Evolutionary conservation across 2,329 filamentous ascomycete species (phyloP).

Genomic region (Cercospora citrullina): DNA sequence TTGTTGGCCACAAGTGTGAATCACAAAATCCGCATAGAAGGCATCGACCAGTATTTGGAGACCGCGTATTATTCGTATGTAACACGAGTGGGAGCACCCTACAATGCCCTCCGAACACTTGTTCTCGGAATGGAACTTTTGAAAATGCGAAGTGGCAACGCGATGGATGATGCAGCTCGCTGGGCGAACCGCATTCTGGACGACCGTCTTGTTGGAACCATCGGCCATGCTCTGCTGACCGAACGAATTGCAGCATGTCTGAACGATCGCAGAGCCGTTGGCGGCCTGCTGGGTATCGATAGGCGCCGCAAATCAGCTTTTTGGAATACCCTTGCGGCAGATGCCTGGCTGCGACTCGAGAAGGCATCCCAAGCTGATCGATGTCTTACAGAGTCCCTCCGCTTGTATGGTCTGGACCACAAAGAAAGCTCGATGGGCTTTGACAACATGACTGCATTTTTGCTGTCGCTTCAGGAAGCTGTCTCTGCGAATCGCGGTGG

Average conservation of each 20-base stretch:
- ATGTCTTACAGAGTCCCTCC: constrained; percentile 69
- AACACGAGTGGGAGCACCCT: constrained; percentile 76
- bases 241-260: constrained; percentile 87
- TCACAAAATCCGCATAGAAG: constrained; percentile 76
- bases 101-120: constrained; percentile 76
- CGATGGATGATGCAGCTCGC: constrained; percentile 80
- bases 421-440: constrained; percentile 41
- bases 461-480: constrained; percentile 67
- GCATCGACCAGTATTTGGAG: constrained; percentile 83
- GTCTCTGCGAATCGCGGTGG: constrained; percentile 48
- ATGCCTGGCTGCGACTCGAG: constrained; percentile 76
- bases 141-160: constrained; percentile 73
- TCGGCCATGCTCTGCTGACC: constrained; percentile 79
- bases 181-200: constrained; percentile 84
- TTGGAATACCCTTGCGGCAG: constrained; percentile 81
- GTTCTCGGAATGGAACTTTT: constrained; percentile 78
- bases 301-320: constrained; percentile 82
- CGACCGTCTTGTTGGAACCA: constrained; percentile 67
- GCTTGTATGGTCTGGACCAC: constrained; percentile 46
- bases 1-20: constrained; percentile 73
- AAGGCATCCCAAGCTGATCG: constrained; percentile 77
- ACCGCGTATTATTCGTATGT: constrained; percentile 90
- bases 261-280: constrained; percentile 65
- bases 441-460: constrained; percentile 60
- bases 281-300: constrained; percentile 66